A percentile compares a stretch with the other conserved stretches of the same genome.
Evolutionary conservation across 805 yeast genomes (phyloP).

Genomic region (Saccharomycopsis fodiens): DNA sequence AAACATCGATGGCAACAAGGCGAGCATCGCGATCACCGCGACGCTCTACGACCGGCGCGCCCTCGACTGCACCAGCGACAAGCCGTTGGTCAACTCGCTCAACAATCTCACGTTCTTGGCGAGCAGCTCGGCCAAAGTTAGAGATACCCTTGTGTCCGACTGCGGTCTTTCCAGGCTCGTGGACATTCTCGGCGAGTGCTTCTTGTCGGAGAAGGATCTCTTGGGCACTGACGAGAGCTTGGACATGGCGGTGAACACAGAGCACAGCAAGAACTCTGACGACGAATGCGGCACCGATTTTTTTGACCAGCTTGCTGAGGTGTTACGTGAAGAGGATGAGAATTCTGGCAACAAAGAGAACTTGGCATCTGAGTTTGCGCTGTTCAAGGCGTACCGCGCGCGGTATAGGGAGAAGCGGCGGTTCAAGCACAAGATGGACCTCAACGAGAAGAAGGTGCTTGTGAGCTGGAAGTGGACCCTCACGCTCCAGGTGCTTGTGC

Average conservation of each 20-base stretch:
- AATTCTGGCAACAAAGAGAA: neutral
- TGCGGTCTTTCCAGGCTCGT: conserved; percentile 90
- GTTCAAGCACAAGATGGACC: conserved; percentile 23
- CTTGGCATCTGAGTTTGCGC: conserved; percentile 1
- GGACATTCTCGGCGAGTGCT: conserved; percentile 78
- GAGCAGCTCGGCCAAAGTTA: conserved; percentile 76
- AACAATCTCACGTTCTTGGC: conserved; percentile 85
- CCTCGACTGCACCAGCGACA: conserved; percentile 79
- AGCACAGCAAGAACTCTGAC: conserved; percentile 1
- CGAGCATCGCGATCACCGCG: conserved; percentile 87
- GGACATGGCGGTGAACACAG: neutral
- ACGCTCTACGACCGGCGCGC: conserved; percentile 89
- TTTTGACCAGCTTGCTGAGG: conserved; percentile 8
- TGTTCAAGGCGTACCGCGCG: conserved; percentile 7
- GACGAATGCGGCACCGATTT: conserved; percentile 4
- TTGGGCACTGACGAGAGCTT: neutral
- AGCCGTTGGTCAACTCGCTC: conserved; percentile 85
- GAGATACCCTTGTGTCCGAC: conserved; percentile 82
- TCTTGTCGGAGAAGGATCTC: conserved; percentile 26
- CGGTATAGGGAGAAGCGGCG: conserved; percentile 7
- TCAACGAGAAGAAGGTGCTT: conserved; percentile 33
- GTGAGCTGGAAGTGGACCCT: conserved; percentile 98
- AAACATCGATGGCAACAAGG: conserved; percentile 70
- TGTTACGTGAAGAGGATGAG: conserved; percentile 5
- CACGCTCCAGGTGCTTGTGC: conserved; percentile 85